Evolutionary conservation across 768 basidiomycete genomes (phyloP), one percentile per base, ranked within the genome.

Genomic region (Royoungia palumana): DNA sequence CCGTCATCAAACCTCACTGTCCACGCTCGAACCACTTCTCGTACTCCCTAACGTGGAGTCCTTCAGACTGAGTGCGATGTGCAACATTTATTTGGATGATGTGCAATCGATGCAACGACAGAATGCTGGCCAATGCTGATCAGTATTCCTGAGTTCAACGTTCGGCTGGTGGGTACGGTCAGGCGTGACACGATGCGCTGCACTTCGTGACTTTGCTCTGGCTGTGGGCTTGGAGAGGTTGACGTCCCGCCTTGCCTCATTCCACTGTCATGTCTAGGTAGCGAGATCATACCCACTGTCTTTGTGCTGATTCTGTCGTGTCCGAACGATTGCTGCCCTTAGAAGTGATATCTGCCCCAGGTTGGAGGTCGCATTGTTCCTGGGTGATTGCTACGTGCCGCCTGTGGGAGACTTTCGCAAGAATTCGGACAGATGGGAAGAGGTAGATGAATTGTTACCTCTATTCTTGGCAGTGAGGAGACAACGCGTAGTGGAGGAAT

Each of bases 241-340:
- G 66, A 67, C 24, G 6, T 9, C 24, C 41, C 0, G 30, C 30
- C 8, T 28, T 0, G 5, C 9, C 46, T 8, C 44, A 0, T 53
- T 10, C 39, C 50, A 0, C 41, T 32, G 0, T 16, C 22, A 25
- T 47, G 51, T 12, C 51, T 50, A 1, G 54, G 63, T 0, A 24
- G 49, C 4, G 60, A 55, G 13, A 30, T 48, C 10, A 25, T 25
- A 55, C 57, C 43, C 19, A 34, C 16, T 62, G 60, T 16, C 4
- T 19, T 1, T 4, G 11, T 6, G 57, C 51, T 10, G 49, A 59
- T 11, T 64, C 64, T n/a, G 52, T 57, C 27, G 55, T 60, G 21
- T 67, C 65, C 12, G 6, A 16, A 11, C 49, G 30, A 34, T 67
- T 0, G 61, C 63, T 6, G 58, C 58, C 42, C 65, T 67, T 27